phyloP scores from a whole-genome alignment of 176 grass and related monocot genomes.

The Puya raimondii region DNA sequence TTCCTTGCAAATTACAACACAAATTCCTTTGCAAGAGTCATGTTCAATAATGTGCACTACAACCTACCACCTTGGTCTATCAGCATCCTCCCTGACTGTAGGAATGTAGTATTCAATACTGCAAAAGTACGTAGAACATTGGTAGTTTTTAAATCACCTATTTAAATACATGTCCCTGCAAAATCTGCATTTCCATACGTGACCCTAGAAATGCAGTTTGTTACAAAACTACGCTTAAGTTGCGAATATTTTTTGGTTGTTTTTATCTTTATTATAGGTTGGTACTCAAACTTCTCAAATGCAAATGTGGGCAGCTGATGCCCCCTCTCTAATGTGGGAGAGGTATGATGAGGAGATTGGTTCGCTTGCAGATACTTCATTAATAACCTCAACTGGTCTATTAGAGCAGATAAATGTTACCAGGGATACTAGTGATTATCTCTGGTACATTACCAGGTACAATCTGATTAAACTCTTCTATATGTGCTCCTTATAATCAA shows the following conservation, averaged over 20 bases:
- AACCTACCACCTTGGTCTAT: conserved; percentile 98
- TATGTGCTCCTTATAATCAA: background rate
- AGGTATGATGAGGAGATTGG: conserved; percentile 86
- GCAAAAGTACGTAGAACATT: conserved; percentile 55
- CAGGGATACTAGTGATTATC: conserved; percentile 80
- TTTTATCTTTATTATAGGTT: conserved; percentile 35
- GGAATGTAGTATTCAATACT: conserved; percentile 86
- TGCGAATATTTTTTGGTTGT: conserved; percentile 17
- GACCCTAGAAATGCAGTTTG: background rate
- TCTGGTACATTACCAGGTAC: conserved; percentile 98
- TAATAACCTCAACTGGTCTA: conserved; percentile 58
- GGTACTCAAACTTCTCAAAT: conserved; percentile 98
- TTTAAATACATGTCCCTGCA: background rate
- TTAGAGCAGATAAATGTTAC: conserved; percentile 96
- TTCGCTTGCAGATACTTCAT: conserved; percentile 59
- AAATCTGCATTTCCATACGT: background rate
- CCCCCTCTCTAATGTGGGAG: conserved; percentile 77
- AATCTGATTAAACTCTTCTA: background rate
- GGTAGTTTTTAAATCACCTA: background rate
- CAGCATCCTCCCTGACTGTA: conserved; percentile 98
- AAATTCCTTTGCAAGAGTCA: conserved; percentile 58
- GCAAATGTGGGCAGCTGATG: conserved; percentile 74
- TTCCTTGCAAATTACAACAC: conserved; percentile 91
- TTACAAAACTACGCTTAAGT: background rate
- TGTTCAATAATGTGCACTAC: conserved; percentile 83